Conservation (phyloP, 2,329 filamentous ascomycete species). For the Nothophoma quercina region DNA sequence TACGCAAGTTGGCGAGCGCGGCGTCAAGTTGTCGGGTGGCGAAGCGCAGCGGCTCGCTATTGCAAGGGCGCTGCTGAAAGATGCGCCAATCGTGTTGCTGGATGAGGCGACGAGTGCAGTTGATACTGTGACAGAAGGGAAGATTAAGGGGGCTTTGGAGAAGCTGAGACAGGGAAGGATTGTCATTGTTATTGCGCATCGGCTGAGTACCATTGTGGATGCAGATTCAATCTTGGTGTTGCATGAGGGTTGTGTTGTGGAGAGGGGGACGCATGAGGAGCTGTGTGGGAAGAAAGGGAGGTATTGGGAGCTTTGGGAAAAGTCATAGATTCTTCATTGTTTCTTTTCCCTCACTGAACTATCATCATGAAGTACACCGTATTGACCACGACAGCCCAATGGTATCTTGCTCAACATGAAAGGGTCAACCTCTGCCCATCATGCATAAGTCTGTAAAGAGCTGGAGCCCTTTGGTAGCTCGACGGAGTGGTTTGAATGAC, state of each 20-base stretch:
- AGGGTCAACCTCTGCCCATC: too few relatives aligned
- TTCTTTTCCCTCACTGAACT: too few relatives aligned
- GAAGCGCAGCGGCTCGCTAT: slow-evolving; percentile 84
- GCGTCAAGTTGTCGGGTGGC: slow-evolving; percentile 62
- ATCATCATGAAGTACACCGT: too few relatives aligned
- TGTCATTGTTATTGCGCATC: slow-evolving; percentile 53
- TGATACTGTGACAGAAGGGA: slow-evolving; percentile 3
- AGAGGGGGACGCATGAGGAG: slow-evolving; percentile 41
- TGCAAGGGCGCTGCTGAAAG: slow-evolving; percentile 35
- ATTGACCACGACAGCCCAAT: too few relatives aligned
- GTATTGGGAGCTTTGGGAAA: slow-evolving; percentile 8
- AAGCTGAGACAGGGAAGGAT: slow-evolving; percentile 31
- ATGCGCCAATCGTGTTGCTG: slow-evolving; percentile 19
- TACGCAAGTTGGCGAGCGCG: slow-evolving; percentile 88
- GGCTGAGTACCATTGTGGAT: slow-evolving; percentile 49
- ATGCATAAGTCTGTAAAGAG: too few relatives aligned
- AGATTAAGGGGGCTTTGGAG: slow-evolving; percentile 41
- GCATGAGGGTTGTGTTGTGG: slow-evolving; percentile 47
- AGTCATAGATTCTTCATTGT: neutral
- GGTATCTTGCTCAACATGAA: too few relatives aligned
- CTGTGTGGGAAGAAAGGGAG: slow-evolving; percentile 6
- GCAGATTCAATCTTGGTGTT: slow-evolving; percentile 53
- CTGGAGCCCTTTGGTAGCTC: too few relatives aligned
- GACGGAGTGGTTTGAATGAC: too few relatives aligned
- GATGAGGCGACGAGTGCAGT: slow-evolving; percentile 12